Percentiles rank a stretch among this genome's conserved stretches.
Evolutionary conservation across 2,329 filamentous ascomycete species (phyloP).

Genomic region (Neoscytalidium dimidiatum): DNA sequence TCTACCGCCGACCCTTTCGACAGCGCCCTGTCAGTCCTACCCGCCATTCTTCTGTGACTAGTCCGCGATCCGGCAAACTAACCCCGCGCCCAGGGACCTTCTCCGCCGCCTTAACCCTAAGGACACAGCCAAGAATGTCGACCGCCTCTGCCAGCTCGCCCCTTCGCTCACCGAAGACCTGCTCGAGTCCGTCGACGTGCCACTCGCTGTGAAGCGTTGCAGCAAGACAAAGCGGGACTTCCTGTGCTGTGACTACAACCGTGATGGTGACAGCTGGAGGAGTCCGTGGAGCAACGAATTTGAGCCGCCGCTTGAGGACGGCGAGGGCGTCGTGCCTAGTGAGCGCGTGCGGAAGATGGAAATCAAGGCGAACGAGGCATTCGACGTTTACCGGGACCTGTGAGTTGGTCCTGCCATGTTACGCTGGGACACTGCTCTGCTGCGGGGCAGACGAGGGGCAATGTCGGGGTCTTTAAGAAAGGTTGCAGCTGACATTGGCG

Average conservation of each 20-base stretch:
- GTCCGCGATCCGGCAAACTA: constrained; percentile 12
- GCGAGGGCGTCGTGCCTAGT: constrained; percentile 82
- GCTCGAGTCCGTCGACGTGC: constrained; percentile 95
- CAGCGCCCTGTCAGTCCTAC: constrained; percentile 67
- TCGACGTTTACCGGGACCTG: constrained; percentile 94
- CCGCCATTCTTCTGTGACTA: background rate
- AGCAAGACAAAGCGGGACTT: constrained; percentile 90
- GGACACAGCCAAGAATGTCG: constrained; percentile 84
- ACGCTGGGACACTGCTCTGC: background rate
- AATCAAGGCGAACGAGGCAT: constrained; percentile 89
- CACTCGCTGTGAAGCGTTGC: constrained; percentile 83
- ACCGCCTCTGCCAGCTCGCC: constrained; percentile 82
- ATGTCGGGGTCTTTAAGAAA: background rate
- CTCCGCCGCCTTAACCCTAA: constrained; percentile 97
- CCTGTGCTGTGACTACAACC: constrained; percentile 99
- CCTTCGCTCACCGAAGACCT: constrained; percentile 96
- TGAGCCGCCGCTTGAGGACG: constrained; percentile 77
- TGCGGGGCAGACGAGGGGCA: background rate
- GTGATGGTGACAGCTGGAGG: constrained; percentile 95
- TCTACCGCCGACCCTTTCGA: constrained; percentile 68
- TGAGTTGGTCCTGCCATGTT: constrained; percentile 41
- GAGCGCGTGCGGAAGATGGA: constrained; percentile 94
- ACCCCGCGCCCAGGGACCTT: constrained; percentile 70
- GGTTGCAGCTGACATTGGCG: constrained; percentile 16
- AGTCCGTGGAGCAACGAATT: constrained; percentile 99